Evolutionary conservation across 768 basidiomycete species (phyloP), one percentile per base, ranked within the genome.

Genomic region (Tephrocybe rancida): DNA sequence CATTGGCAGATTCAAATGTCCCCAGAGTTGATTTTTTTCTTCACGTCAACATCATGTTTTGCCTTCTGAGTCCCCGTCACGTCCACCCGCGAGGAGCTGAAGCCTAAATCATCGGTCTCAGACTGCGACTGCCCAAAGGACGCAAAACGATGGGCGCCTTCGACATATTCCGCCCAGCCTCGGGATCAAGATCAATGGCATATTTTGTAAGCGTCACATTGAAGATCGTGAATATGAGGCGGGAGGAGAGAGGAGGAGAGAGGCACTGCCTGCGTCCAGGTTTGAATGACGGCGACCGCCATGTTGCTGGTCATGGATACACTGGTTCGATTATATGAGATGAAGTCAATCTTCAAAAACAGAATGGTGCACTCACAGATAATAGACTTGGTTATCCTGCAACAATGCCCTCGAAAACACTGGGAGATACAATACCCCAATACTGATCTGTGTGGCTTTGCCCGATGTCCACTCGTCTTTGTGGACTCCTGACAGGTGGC

Each of bases 321-420:
- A 3, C 58, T 59, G 21, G 29, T 16, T 8, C 14, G 6, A 6
- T 8, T 13, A 3, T n/a, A n/a, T n/a, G n/a, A n/a, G 7, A 32
- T 19, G 25, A 7, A 14, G n/a, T 53, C 9, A 11, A 25, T 1
- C 7, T 2, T 1, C 3, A 24, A 21, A 3, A 16, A 14, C 39
- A 30, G n/a, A 13, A 18, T 24, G 14, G 32, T 18, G 14, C 1
- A 8, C 69, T 56, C 41, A 70, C 72, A 71, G 50, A 43, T 73
- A 73, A 54, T 72, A 71, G 22, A 66, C 65, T 54, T 71, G 70
- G 7, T 70, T 70, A 21, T 67, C 62, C 49, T 64, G 64, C 3
- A 72, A 48, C 19, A 71, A 19, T 0, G 65, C 66, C 38, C 59
- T 52, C 5, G 67, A 62, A 25, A 72, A 55, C 5, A 54, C 58